Base-by-base conservation (phyloP, 164 flowering plant species). In the Berberis vulgaris region DNA sequence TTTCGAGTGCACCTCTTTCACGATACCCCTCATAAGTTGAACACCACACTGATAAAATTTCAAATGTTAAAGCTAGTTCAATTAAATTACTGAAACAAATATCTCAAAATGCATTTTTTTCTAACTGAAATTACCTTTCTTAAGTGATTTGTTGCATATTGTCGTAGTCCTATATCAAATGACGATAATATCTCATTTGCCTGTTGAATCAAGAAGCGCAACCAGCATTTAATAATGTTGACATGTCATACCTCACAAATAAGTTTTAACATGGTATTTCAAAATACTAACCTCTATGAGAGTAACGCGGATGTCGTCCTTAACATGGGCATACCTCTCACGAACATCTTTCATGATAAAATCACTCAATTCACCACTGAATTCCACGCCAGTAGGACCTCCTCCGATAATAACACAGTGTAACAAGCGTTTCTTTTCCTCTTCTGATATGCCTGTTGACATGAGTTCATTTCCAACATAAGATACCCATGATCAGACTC, bases 311-410 rank as follows among this genome's bases (percentile, higher is more conserved):
- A 91, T 64, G 71, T 85, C 66, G 70, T 91, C 90, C 72, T 86
- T 88, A n/a, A 85, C 87, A 73, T 91, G 97, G 65, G 82, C 26
- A 67, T 78, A 88, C 7, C 82, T 62, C 64, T 88, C 83, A 12
- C 60, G 71, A 46, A 88, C 96, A 79, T 88, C 97, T 76, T 65
- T 82, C 77, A 78, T 77, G 64, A 88, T 88, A 62, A 88, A 91
- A 75, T 91, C 97, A 74, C 96, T 85, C 77, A 91, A 53, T 71
- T 91, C 96, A 7, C 96, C 97, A 65, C 97, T 88, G 59, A 88
- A 91, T 68, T 91, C 96, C 54, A 88, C 96, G 3, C 94, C 97
- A 3, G 93, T 91, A 1, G 97, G 97, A 42, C 96, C 97, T 12
- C 97, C 96, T 60, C 94, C 97, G 60, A 88, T 78, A 6, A 91